phyloP scores from a whole-genome alignment of 768 basidiomycete species.

The Gloeostereum incarnatum region DNA sequence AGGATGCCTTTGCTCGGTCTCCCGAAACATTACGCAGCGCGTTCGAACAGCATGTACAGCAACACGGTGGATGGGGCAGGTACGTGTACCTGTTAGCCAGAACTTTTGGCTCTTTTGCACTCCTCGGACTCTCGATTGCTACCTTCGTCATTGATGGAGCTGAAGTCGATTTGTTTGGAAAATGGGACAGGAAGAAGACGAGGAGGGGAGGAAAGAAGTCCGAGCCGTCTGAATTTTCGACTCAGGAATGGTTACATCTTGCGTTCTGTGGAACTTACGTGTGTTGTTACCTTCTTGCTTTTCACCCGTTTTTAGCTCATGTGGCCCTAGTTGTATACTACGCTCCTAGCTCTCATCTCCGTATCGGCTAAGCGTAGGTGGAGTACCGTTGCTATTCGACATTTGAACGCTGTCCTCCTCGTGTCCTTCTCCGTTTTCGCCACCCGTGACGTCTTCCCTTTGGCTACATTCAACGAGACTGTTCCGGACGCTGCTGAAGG shows the following conservation, averaged over 20 bases:
- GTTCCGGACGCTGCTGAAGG: constrained; percentile 44
- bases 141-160: constrained; percentile 26
- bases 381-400: constrained; percentile 26
- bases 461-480: constrained; percentile 39
- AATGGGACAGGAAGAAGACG: constrained; percentile 19
- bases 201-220: constrained; percentile 12
- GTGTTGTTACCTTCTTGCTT: constrained; percentile 7
- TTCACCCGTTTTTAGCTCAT: not conserved
- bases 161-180: constrained; percentile 7
- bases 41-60: constrained; percentile 26
- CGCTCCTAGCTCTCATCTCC: constrained; percentile 31
- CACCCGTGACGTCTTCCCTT: constrained; percentile 54
- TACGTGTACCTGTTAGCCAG: constrained; percentile 39
- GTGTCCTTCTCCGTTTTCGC: constrained; percentile 36
- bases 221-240: constrained; percentile 8
- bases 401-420: constrained; percentile 40
- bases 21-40: no score
- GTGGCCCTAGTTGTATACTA: constrained; percentile 28
- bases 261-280: constrained; percentile 22
- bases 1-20: no score
- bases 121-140: constrained; percentile 42
- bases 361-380: constrained; percentile 26
- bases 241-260: constrained; percentile 20
- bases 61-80: constrained; percentile 35
- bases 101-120: constrained; percentile 30